phyloP scores from a whole-genome alignment of 805 yeast genomes.

The Diddensiella transvaalensis region DNA sequence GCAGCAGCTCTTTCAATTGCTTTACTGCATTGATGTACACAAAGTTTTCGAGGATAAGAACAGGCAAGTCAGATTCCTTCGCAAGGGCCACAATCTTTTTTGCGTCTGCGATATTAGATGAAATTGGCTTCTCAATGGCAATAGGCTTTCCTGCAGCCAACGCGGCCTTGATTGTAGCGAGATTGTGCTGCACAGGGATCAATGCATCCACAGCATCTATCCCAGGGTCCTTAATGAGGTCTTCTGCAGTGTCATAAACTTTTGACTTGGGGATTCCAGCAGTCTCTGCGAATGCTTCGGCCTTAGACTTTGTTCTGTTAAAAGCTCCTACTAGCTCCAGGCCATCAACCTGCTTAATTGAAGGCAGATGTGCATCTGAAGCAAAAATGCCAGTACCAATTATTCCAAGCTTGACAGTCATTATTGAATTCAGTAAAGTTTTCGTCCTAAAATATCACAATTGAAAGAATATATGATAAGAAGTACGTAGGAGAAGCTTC shows the following conservation, averaged over 20 bases:
- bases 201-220: slow-evolving; percentile 80
- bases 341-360: slow-evolving; percentile 44
- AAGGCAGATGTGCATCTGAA: slow-evolving; percentile 75
- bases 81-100: slow-evolving; percentile 69
- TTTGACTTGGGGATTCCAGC: slow-evolving; percentile 47
- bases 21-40: slow-evolving; percentile 60
- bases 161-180: slow-evolving; percentile 65
- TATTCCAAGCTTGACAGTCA: slow-evolving; percentile 27
- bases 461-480: too few species aligned
- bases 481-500: too few species aligned
- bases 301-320: slow-evolving; percentile 83
- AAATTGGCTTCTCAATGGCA: slow-evolving; percentile 85
- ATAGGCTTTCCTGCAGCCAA: slow-evolving; percentile 73
- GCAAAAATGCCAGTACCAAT: slow-evolving; percentile 64
- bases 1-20: slow-evolving; percentile 52
- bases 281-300: slow-evolving; percentile 66
- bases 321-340: slow-evolving; percentile 65
- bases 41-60: slow-evolving; percentile 85
- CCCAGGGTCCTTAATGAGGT: slow-evolving; percentile 58
- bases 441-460: too few species aligned
- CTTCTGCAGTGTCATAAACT: slow-evolving; percentile 50
- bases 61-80: slow-evolving; percentile 58
- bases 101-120: slow-evolving; percentile 81
- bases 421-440: slow-evolving; percentile 26
- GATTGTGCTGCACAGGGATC: slow-evolving; percentile 82